Evolutionary conservation across 1,284 basidiomycete species (phyloP), one percentile per base, ranked within the genome.

Genomic region (Fomitiporia mediterranea): DNA sequence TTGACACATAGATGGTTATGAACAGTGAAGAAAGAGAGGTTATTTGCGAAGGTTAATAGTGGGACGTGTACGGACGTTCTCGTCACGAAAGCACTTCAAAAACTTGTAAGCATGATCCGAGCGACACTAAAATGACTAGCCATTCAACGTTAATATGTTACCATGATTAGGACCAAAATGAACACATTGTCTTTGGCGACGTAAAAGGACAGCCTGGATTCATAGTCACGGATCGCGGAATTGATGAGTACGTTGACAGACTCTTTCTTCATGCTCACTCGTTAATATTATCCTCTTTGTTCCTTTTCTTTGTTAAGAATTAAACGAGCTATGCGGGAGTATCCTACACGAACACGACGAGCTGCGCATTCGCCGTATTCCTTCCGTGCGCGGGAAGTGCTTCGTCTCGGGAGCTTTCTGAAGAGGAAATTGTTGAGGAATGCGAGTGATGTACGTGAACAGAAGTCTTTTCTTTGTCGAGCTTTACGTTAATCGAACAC

Each of bases 371-470:
- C 43, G 9, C n/a, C 43, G 11, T 11, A 11, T 5, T 27, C 43
- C 5, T 44, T 27, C 11, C 43, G 43, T 25, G 43, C 43, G 11
- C 43, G 43, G 28, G 43, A 44, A 13, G 43, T 44, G 11, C n/a
- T 44, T 4, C 43, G 43, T n/a, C n/a, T 44, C 25, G 43, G 43
- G n/a, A 44, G 8, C 25, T 44, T 44, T 44, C 43, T 44, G 23
- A 44, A 44, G 23, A 44, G 28, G 28, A 23, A 25, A 21, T 25
- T 44, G 17, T 25, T 44, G 9, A 44, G 43, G 25, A 6, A 44
- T 44, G 11, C 43, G 6, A 25, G 28, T 27, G 43, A 44, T 44
- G 43, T 44, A 34, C 32, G 32, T 34, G n/a, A n/a, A n/a, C n/a
- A n/a, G n/a, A 34, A 6, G 32, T 34, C 32, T 34, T 34, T n/a